Evolutionary conservation across 768 basidiomycete species (phyloP), one percentile per base, ranked within the genome.

Genomic region (Termitomyces sp.): DNA sequence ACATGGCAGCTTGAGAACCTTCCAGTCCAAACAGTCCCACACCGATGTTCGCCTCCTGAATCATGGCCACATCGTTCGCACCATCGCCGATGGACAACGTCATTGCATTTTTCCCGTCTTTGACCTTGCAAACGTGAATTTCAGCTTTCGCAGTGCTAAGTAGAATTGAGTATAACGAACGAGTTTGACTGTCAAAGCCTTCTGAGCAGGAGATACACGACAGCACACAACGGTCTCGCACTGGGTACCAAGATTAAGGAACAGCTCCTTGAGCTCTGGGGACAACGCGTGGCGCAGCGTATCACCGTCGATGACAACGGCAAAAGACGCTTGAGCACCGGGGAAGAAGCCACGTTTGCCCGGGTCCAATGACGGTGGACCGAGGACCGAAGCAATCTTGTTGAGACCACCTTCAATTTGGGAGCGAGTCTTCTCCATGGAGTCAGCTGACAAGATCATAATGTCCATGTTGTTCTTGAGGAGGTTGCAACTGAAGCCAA

Each of bases 1-100:
- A 97, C 95, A 98, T 98, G 47, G 96, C 95, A 30, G 96, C 96
- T 70, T 98, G 96, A 21, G 94, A 95, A 49, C 96, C 96, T 69
- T 98, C 96, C 37, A 95, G 81, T 44, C 96, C 96, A 63, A 92
- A 83, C 27, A 98, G 75, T 21, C 96, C 96, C 66, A 94, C 92
- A 3, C 96, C 96, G 61, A 98, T 88, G 69, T 98, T 94, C n/a
- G 96, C 96, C 66, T 96, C 96, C 68, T 98, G 96, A 57, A 98
- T 98, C 96, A 98, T 98, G 6, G 95, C 94, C 23, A 98, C 96
- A 66, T 98, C 96, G 66, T 98, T 98, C 16, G 96, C 96, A 54
- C 93, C 94, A 64, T 98, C 96, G 10, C 96, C 96, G 53, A 99
- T 98, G 0, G 95, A 91, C 28, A 98, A 71, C 1, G 95, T 96